These are phyloP conservation scores for Naganishia albida DNA, from an alignment of 1,284 basidiomycete genomes.

Conservation along the genomic window DNA sequence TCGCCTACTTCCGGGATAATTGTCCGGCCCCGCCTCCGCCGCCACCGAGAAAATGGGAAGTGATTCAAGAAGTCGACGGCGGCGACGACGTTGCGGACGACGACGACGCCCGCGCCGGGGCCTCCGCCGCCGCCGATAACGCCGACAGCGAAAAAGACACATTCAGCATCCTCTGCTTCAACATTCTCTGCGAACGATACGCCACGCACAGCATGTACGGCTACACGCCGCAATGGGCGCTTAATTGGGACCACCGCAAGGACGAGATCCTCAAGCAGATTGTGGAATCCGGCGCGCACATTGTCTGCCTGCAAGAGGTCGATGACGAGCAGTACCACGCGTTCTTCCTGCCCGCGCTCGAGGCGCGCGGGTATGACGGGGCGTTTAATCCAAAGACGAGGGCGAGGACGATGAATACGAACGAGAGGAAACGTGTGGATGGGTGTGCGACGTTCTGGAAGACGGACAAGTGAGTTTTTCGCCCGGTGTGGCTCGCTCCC, in stretches of 20 bases:
- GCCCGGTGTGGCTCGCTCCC: neutral
- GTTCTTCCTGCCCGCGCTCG: constrained; percentile 79
- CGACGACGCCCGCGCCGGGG: constrained; percentile 45
- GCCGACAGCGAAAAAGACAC: constrained; percentile 65
- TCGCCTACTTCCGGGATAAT: constrained; percentile 80
- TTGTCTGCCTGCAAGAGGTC: constrained; percentile 93
- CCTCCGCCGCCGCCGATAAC: constrained; percentile 56
- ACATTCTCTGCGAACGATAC: constrained; percentile 89
- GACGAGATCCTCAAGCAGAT: constrained; percentile 87
- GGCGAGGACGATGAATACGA: constrained; percentile 87
- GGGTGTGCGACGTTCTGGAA: constrained; percentile 98
- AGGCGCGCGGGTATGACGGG: constrained; percentile 82
- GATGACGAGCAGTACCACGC: constrained; percentile 92
- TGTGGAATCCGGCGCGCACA: constrained; percentile 78
- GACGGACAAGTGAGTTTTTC: constrained; percentile 68
- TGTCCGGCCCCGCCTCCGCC: constrained; percentile 80
- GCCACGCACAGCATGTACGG: constrained; percentile 91
- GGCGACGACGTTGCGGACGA: neutral
- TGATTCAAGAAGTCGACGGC: constrained; percentile 62
- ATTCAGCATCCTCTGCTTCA: constrained; percentile 85
- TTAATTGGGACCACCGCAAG: constrained; percentile 93
- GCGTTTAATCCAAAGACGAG: constrained; percentile 92
- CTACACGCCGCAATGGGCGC: constrained; percentile 95
- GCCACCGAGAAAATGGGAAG: constrained; percentile 77
- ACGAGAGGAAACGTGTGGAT: constrained; percentile 85